phyloP scores from a whole-genome alignment of 2,329 filamentous ascomycete genomes.

The Neocatenulostroma microsporum region DNA sequence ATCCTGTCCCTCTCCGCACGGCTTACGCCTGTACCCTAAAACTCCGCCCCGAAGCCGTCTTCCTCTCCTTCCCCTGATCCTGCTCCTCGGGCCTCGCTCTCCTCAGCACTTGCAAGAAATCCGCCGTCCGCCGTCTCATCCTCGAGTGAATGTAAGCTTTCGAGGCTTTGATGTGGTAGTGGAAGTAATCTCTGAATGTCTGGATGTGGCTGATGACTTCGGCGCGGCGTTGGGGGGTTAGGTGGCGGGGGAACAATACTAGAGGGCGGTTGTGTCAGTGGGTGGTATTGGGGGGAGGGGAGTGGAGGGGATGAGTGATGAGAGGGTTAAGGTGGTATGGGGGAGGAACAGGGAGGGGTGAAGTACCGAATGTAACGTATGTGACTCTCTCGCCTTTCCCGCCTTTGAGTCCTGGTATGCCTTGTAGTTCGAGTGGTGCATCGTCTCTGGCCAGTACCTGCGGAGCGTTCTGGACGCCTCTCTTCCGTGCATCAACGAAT shows the following conservation, averaged over 20 bases:
- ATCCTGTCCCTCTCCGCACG: neutral
- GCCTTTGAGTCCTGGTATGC: conserved; percentile 70
- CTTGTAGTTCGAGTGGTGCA: conserved; percentile 82
- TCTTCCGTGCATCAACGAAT: conserved; percentile 90
- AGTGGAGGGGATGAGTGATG: conserved; percentile 8
- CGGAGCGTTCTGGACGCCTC: conserved; percentile 95
- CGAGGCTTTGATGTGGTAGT: conserved; percentile 99
- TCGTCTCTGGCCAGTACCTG: conserved; percentile 96
- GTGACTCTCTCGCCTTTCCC: conserved; percentile 82
- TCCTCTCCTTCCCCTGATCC: conserved; percentile 73
- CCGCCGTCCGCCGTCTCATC: conserved; percentile 94
- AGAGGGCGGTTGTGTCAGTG: too few relatives aligned
- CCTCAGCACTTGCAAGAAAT: conserved; percentile 98
- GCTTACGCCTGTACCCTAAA: conserved; percentile 59
- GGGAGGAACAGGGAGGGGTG: conserved; percentile 7
- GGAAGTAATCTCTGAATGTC: conserved; percentile 99
- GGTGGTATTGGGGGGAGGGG: neutral
- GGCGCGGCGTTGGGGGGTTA: conserved; percentile 80
- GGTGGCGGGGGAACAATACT: conserved; percentile 94
- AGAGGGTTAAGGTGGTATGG: conserved; percentile 4
- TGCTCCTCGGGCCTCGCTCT: conserved; percentile 91
- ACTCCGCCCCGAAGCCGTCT: conserved; percentile 92
- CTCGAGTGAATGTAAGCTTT: conserved; percentile 98
- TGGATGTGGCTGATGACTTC: conserved; percentile 99
- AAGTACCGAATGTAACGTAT: conserved; percentile 92